phyloP scores from a whole-genome alignment of 129 eudicot genomes.

The Helianthus tuberosus region DNA sequence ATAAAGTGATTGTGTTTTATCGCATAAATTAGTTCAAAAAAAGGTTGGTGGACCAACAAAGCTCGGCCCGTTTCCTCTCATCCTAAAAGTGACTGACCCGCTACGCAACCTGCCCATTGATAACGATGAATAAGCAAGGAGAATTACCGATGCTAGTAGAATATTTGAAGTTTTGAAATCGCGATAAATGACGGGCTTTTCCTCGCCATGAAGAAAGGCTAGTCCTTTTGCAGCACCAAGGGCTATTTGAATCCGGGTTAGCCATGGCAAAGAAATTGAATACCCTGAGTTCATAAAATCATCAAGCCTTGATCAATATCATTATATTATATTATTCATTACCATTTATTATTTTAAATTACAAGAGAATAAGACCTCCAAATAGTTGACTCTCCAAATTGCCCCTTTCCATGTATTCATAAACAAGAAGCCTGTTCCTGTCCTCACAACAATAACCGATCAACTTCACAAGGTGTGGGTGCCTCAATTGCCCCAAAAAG shows the following conservation, averaged over 20 bases:
- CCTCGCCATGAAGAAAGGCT: conserved; percentile 80
- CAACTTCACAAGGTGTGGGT: conserved; percentile 86
- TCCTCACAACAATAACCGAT: conserved; percentile 92
- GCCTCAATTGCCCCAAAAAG: conserved; percentile 85
- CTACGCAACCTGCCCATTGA: too few relatives aligned
- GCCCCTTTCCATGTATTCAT: conserved; percentile 84
- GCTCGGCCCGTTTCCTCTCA: too few relatives aligned
- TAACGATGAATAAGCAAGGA: not conserved
- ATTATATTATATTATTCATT: not conserved
- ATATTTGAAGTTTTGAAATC: conserved; percentile 91
- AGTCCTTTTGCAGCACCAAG: conserved; percentile 90
- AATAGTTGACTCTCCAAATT: conserved; percentile 75
- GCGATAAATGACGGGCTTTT: conserved; percentile 80
- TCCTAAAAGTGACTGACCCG: too few relatives aligned
- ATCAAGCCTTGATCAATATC: not conserved
- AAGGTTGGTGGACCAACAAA: too few relatives aligned
- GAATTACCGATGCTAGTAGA: conserved; percentile 64
- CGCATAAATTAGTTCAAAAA: too few relatives aligned
- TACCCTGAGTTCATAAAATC: conserved; percentile 47
- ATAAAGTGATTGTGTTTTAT: too few relatives aligned
- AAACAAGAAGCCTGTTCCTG: conserved; percentile 79
- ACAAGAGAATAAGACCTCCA: conserved; percentile 39
- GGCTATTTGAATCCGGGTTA: conserved; percentile 76
- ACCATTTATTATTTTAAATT: not conserved
- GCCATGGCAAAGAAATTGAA: conserved; percentile 74